Evolutionary conservation across 345 rosid species (phyloP).

Genomic region (Eucalyptus microcorys): DNA sequence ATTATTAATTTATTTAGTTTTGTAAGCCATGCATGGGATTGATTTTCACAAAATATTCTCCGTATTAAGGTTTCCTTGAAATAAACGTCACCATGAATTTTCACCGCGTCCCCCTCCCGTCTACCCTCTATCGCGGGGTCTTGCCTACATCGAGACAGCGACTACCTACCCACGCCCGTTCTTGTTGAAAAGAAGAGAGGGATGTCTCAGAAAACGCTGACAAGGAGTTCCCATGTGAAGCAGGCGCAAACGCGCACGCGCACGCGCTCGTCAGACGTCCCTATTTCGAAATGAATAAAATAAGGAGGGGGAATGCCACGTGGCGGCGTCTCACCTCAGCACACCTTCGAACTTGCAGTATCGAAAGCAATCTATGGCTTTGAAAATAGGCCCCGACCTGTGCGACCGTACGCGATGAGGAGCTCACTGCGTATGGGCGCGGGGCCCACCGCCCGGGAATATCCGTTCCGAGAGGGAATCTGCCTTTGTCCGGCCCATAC

Average conservation of each 20-base stretch:
- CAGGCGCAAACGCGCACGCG: background rate
- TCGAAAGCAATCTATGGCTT: background rate
- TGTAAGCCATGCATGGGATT: accelerated
- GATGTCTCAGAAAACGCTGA: background rate
- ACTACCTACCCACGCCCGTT: background rate
- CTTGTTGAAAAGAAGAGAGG: background rate
- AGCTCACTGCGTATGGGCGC: background rate
- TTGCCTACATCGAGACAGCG: background rate
- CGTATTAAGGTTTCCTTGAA: no score
- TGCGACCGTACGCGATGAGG: background rate
- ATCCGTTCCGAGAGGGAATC: background rate
- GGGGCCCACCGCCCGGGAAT: background rate
- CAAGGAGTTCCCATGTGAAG: background rate
- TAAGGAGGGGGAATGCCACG: background rate
- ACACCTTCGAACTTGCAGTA: background rate
- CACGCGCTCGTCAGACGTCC: background rate
- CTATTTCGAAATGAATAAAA: no score
- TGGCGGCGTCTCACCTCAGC: background rate
- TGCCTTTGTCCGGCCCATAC: background rate
- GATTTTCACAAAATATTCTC: no score
- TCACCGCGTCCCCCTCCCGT: background rate
- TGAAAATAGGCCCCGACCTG: background rate
- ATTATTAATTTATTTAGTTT: no score
- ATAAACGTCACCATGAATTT: no score
- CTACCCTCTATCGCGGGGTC: background rate